Conservation (phyloP, 495 filamentous ascomycete genomes). For the Parmelia sp. region DNA sequence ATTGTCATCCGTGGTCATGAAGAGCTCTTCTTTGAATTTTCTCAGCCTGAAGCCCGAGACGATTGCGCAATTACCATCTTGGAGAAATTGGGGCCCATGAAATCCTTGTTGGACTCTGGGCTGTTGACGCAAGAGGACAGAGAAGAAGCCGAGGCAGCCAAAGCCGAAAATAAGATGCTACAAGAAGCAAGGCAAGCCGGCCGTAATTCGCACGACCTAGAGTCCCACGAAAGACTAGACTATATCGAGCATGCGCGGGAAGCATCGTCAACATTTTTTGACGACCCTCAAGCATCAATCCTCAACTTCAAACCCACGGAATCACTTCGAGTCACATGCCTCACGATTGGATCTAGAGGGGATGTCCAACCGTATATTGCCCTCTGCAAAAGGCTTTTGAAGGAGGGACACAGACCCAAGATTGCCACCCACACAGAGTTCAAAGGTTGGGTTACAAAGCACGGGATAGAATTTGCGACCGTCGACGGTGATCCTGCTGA, state of each 20-base stretch:
- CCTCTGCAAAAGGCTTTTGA: slow-evolving; percentile 81
- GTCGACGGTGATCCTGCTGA: slow-evolving; percentile 91
- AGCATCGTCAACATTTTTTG: slow-evolving; percentile 72
- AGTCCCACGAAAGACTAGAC: slow-evolving; percentile 47
- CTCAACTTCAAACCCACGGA: slow-evolving; percentile 89
- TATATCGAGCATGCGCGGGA: slow-evolving; percentile 40
- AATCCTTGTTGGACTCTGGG: slow-evolving; percentile 65
- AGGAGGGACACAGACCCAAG: slow-evolving; percentile 76
- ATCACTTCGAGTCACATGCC: slow-evolving; percentile 78
- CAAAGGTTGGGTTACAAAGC: slow-evolving; percentile 74
- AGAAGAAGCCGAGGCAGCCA: slow-evolving; percentile 67
- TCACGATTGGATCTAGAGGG: slow-evolving; percentile 92
- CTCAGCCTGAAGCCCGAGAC: slow-evolving; percentile 65
- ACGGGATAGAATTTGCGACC: slow-evolving; percentile 86
- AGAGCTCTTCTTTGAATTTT: slow-evolving; percentile 95
- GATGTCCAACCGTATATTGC: slow-evolving; percentile 98
- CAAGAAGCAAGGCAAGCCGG: slow-evolving; percentile 67
- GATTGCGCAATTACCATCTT: slow-evolving; percentile 81
- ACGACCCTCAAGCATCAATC: slow-evolving; percentile 86
- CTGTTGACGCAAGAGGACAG: slow-evolving; percentile 62
- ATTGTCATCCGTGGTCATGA: slow-evolving; percentile 90
- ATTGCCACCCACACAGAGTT: slow-evolving; percentile 95
- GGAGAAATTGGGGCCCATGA: slow-evolving; percentile 64
- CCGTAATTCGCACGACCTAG: slow-evolving; percentile 51
- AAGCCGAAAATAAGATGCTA: slow-evolving; percentile 73